phyloP scores from a whole-genome alignment of 345 rosid species.

The Erysimum cheiranthoides region DNA sequence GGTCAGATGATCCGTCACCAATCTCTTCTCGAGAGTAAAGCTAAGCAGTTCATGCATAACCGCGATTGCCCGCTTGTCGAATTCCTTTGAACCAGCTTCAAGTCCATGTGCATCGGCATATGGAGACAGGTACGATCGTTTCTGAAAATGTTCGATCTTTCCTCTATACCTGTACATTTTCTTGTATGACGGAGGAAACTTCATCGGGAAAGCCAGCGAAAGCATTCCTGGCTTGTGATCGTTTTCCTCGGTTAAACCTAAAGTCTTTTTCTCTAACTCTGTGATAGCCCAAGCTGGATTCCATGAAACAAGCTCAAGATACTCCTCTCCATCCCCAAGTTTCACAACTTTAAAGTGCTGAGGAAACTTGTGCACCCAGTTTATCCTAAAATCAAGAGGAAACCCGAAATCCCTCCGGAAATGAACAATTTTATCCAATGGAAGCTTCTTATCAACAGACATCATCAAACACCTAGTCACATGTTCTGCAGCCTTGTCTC shows the following conservation, averaged over 20 bases:
- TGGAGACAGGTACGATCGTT: conserved; percentile 76
- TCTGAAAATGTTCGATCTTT: conserved; percentile 85
- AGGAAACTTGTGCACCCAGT: conserved; percentile 76
- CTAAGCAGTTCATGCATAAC: conserved; percentile 90
- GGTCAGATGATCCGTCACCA: conserved; percentile 90
- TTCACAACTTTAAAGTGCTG: conserved; percentile 64
- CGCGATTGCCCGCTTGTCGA: conserved; percentile 87
- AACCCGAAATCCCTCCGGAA: conserved; percentile 88
- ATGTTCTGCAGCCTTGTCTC: conserved; percentile 71
- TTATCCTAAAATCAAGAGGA: conserved; percentile 72
- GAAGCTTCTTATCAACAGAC: conserved; percentile 68
- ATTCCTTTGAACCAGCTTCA: conserved; percentile 79
- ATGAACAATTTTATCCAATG: conserved; percentile 67
- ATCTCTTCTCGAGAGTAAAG: conserved; percentile 85
- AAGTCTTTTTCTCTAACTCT: conserved; percentile 72
- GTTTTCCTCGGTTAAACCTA: conserved; percentile 51
- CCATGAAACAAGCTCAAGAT: conserved; percentile 80
- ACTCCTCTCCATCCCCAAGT: conserved; percentile 53
- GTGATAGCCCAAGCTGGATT: conserved; percentile 84
- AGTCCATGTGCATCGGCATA: conserved; percentile 78
- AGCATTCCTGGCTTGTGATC: conserved; percentile 70
- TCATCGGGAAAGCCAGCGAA: conserved; percentile 74
- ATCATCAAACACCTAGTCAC: conserved; percentile 85
- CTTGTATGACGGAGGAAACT: conserved; percentile 78
- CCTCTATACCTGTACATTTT: conserved; percentile 74